Conservation (phyloP, 2,329 filamentous ascomycete species). For the Talaromyces funiculosus region DNA sequence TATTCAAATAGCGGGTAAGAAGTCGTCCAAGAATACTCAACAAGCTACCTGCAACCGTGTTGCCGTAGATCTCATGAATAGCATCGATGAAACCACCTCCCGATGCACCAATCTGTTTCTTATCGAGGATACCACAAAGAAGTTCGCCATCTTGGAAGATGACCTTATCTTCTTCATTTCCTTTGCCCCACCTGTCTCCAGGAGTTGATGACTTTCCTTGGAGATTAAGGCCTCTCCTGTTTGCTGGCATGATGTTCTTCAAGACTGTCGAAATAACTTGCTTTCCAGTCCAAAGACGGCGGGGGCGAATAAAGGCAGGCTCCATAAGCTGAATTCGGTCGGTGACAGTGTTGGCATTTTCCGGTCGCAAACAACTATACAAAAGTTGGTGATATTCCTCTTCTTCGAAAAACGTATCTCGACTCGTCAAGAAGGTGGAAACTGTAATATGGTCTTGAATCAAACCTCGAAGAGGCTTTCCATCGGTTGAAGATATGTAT, state of each 20-base stretch:
- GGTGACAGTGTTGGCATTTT: slow-evolving; percentile 78
- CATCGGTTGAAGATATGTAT: slow-evolving; percentile 88
- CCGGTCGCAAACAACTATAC: slow-evolving; percentile 82
- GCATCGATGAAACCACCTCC: slow-evolving; percentile 85
- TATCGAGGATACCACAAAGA: slow-evolving; percentile 86
- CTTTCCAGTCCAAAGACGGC: slow-evolving; percentile 86
- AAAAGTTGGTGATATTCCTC: slow-evolving; percentile 91
- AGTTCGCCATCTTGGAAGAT: slow-evolving; percentile 83
- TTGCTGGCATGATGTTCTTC: slow-evolving; percentile 78
- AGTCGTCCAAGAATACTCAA: slow-evolving; percentile 85
- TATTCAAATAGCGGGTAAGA: slow-evolving; percentile 81
- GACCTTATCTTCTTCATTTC: slow-evolving; percentile 69
- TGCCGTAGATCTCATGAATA: slow-evolving; percentile 88
- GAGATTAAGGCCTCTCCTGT: slow-evolving; percentile 72
- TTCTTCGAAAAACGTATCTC: slow-evolving; percentile 83
- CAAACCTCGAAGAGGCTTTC: slow-evolving; percentile 86
- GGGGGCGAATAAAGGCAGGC: slow-evolving; percentile 77
- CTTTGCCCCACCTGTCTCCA: slow-evolving; percentile 68
- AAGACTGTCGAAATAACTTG: slow-evolving; percentile 89
- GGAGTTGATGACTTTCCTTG: slow-evolving; percentile 72
- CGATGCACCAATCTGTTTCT: slow-evolving; percentile 85
- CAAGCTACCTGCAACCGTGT: slow-evolving; percentile 76
- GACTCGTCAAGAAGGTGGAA: slow-evolving; percentile 81
- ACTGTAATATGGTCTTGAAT: slow-evolving; percentile 99
- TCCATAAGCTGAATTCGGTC: slow-evolving; percentile 75